Evolutionary conservation across 164 flowering plant species (phyloP).

Genomic region (Stephania yunnanensis): DNA sequence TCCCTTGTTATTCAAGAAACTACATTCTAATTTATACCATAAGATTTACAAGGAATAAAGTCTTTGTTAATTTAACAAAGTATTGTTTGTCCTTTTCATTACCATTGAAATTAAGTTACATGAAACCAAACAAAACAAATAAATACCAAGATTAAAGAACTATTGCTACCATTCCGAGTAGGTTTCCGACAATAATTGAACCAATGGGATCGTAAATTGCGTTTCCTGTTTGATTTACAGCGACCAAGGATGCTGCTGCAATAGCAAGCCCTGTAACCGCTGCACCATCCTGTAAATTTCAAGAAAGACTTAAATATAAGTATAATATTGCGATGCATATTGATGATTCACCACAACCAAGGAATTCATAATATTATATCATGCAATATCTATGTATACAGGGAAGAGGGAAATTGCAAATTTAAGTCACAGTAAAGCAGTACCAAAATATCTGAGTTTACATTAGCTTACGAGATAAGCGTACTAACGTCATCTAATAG

Average conservation of each 20-base stretch:
- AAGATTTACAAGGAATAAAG: too few species aligned
- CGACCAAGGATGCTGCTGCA: constrained; percentile 89
- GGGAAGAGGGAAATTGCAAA: neutral
- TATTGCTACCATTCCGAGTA: constrained; percentile 82
- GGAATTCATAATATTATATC: neutral
- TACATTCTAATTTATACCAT: too few species aligned
- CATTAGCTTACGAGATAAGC: neutral
- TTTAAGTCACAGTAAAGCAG: neutral
- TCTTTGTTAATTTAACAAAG: neutral
- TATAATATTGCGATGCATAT: too few species aligned
- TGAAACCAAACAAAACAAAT: neutral
- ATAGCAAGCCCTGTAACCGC: constrained; percentile 90
- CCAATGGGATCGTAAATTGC: constrained; percentile 93
- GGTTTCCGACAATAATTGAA: constrained; percentile 85
- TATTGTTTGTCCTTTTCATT: neutral
- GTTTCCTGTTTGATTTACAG: constrained; percentile 85
- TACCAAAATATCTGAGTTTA: neutral
- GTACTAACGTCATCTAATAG: neutral
- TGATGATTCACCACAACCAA: neutral
- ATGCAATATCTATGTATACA: neutral
- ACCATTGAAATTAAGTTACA: neutral
- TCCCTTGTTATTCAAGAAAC: neutral
- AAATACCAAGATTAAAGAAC: neutral
- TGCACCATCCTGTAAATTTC: constrained; percentile 80
- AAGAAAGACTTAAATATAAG: neutral